Evolutionary conservation across 2,329 filamentous ascomycete genomes (phyloP).

Genomic region (Trichophyton simii): DNA sequence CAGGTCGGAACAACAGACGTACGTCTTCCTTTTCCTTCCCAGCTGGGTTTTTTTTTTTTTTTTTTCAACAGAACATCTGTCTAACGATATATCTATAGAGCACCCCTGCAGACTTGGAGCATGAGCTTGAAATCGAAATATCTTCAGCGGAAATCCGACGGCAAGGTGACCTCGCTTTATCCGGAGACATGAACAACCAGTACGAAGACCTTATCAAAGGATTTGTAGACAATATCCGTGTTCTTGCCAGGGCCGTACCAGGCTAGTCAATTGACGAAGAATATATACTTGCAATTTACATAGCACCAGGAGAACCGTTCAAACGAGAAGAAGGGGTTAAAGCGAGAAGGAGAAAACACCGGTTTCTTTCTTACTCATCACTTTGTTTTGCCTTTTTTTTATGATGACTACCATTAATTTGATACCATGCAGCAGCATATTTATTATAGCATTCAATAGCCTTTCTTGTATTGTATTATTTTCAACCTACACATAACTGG

Average conservation of each 20-base stretch:
- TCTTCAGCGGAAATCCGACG: constrained; percentile 34
- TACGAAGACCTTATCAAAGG: constrained; percentile 37
- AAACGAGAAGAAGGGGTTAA: not conserved
- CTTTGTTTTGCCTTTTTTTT: not conserved
- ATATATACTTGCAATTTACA: not conserved
- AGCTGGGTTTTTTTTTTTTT: not conserved
- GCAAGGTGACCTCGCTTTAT: constrained; percentile 32
- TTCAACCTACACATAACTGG: not conserved
- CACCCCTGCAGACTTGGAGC: constrained; percentile 15
- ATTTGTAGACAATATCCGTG: constrained; percentile 38
- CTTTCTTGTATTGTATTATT: not conserved
- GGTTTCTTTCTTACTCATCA: not conserved
- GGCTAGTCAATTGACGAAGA: not conserved
- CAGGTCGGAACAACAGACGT: constrained; percentile 57
- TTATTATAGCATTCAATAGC: not conserved
- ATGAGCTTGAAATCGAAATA: constrained; percentile 39
- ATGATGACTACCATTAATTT: not conserved
- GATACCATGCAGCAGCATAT: not conserved
- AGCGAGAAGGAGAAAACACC: not conserved
- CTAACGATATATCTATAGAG: not conserved
- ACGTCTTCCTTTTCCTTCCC: constrained; percentile 13
- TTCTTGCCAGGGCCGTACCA: constrained; percentile 33
- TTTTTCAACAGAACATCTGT: not conserved
- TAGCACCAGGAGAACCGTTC: not conserved
- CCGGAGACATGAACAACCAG: constrained; percentile 28